phyloP scores from a whole-genome alignment of 2,329 filamentous ascomycete species.

The Botryotinia convoluta region DNA sequence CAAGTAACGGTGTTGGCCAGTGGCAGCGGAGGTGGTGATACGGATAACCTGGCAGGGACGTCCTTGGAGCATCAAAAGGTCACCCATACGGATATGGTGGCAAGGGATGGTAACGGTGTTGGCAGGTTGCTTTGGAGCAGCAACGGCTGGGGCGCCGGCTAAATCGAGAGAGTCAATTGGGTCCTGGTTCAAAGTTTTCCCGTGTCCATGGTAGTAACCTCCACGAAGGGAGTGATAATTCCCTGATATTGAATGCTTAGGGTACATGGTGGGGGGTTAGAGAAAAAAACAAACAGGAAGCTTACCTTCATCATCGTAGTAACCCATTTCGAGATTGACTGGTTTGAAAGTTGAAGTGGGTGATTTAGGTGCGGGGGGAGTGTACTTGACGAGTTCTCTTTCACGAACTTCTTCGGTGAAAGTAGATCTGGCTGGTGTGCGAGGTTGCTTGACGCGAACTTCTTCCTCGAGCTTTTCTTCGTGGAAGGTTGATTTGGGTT shows the following conservation, averaged over 20 bases:
- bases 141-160: constrained; percentile 22
- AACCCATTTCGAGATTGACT: constrained; percentile 62
- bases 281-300: constrained; percentile 21
- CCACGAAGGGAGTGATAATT: constrained; percentile 74
- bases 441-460: constrained; percentile 35
- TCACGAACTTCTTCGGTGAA: constrained; percentile 35
- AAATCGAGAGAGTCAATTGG: constrained; percentile 22
- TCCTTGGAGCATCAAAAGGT: constrained; percentile 98
- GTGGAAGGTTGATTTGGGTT: constrained; percentile 24
- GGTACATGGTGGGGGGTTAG: constrained; percentile 24
- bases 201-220: constrained; percentile 43
- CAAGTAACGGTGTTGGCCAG: constrained; percentile 98
- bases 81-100: constrained; percentile 99
- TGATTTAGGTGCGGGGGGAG: constrained; percentile 24
- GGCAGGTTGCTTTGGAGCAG: constrained; percentile 42
- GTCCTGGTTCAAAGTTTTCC: constrained; percentile 17
- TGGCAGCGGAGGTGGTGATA: constrained; percentile 96
- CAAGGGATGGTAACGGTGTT: constrained; percentile 98
- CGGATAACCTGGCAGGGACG: constrained; percentile 99
- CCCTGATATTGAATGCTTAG: constrained; percentile 43
- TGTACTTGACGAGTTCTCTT: constrained; percentile 32
- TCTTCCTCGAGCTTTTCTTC: constrained; percentile 28
- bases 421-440: constrained; percentile 27
- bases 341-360: constrained; percentile 19
- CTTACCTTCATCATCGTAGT: constrained; percentile 68